Base-by-base conservation (phyloP, 2,329 filamentous ascomycete species). In the Colletotrichum eleusines region DNA sequence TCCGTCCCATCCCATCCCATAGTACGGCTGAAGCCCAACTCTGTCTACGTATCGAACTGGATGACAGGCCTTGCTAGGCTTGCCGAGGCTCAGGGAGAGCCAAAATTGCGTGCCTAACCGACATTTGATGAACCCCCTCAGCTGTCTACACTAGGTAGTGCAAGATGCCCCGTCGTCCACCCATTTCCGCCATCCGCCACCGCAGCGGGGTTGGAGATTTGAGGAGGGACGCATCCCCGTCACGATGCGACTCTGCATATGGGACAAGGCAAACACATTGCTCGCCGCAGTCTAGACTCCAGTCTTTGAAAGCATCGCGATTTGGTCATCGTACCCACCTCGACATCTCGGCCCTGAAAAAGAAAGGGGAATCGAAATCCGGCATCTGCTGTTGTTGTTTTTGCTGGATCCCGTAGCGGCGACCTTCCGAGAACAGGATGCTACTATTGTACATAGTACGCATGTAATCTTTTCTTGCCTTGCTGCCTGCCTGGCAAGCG, bases 81-180 rank as follows among this genome's bases (percentile, higher is more conserved):
- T n/a, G 35, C 31, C 28, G 48, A 28, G 46, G 31, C 31, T 35
- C n/a, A 26, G 14, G n/a, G n/a, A n/a, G n/a, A n/a, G n/a, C n/a
- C n/a, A n/a, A n/a, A n/a, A n/a, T n/a, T 63, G 3, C 31, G 7
- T 44, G 63, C 38, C 20, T 66, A 57, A 62, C 50, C 67, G 63
- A 70, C 40, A 66, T 70, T 70, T 33, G 48, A 67, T 38, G 63
- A 70, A 66, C 57, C 63, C 31, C 31, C 33, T 55, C 44, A 28
- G 28, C 42, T 46, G 44, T 28, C 44, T 28, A 20, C 26, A 38
- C 7, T 38, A 18, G 33, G n/a, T n/a, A n/a, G n/a, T n/a, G n/a
- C n/a, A n/a, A n/a, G n/a, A n/a, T n/a, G n/a, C n/a, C n/a, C 31
- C 40, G 60, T 69, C 51, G 50, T 28, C 54, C 9, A 16, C n/a